phyloP scores from a whole-genome alignment of 768 basidiomycete species.

The Dacryopinax spathularia region DNA sequence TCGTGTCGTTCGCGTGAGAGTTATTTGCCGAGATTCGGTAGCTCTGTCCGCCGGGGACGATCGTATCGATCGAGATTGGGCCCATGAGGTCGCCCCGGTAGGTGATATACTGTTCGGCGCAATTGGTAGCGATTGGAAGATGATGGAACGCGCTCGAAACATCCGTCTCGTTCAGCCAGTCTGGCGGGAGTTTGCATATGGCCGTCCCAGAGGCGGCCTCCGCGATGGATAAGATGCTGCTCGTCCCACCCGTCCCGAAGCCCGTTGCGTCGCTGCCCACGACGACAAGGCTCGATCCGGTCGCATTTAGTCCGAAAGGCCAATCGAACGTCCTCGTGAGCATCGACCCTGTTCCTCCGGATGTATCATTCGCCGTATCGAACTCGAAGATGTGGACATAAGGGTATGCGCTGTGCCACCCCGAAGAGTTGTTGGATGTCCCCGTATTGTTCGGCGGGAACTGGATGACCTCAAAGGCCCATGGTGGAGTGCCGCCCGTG shows the following conservation, averaged over 20 bases:
- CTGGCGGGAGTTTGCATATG: neutral
- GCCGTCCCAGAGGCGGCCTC: no score
- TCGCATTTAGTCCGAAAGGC: neutral
- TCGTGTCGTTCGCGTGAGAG: neutral
- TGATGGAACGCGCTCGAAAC: neutral
- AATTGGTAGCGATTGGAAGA: neutral
- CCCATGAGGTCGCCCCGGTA: neutral
- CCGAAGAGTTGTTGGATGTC: no score
- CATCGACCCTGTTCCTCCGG: neutral
- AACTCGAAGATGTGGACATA: no score
- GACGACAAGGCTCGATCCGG: neutral
- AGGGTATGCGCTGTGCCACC: no score
- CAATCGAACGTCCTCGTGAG: neutral
- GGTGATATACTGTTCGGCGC: neutral
- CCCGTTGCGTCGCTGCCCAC: neutral
- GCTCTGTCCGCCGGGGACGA: neutral
- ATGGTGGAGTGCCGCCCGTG: neutral
- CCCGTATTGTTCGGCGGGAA: neutral
- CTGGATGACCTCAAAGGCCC: neutral
- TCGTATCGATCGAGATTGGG: neutral
- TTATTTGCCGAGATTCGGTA: neutral
- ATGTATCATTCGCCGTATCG: neutral
- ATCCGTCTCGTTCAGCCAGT: neutral
- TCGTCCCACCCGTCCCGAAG: neutral
- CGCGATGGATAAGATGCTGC: neutral